These are phyloP conservation scores for Collybia nuda DNA, from an alignment of 768 basidiomycete genomes.

Conservation along the genomic window DNA sequence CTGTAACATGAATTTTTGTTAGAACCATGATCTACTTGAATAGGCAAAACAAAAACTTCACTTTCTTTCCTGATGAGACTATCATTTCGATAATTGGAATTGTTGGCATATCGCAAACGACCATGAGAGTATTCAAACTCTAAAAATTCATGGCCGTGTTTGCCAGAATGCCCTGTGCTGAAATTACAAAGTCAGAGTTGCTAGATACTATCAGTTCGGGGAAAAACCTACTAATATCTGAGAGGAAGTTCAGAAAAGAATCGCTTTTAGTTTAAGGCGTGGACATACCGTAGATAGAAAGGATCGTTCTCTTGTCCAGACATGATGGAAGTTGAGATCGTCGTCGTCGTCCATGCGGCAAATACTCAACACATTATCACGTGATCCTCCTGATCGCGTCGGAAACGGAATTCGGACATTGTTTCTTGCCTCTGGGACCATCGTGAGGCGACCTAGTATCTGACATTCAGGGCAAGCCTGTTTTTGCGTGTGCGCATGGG, in stretches of 20 bases:
- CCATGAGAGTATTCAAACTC: constrained; percentile 99
- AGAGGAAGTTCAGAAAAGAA: constrained; percentile 7
- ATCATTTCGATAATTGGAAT: constrained; percentile 99
- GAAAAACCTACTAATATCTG: constrained; percentile 46
- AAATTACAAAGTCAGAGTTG: constrained; percentile 3
- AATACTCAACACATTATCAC: constrained; percentile 9
- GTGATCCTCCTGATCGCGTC: not conserved
- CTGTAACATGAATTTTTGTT: constrained; percentile 40
- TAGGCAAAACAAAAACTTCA: constrained; percentile 43
- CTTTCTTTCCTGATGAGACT: constrained; percentile 98
- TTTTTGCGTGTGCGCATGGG: not conserved
- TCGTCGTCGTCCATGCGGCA: constrained; percentile 1
- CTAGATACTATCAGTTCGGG: not conserved
- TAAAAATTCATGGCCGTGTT: constrained; percentile 96
- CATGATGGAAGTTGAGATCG: constrained; percentile 30
- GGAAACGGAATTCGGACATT: no score
- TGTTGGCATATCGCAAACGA: constrained; percentile 95
- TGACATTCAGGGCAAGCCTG: not conserved
- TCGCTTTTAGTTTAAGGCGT: not conserved
- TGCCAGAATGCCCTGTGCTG: constrained; percentile 97
- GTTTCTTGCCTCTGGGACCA: no score
- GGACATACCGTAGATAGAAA: constrained; percentile 72
- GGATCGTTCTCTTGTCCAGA: constrained; percentile 64
- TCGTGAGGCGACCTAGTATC: no score
- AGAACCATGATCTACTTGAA: not conserved